Evolutionary conservation across 2,329 filamentous ascomycete genomes (phyloP).

Genomic region (Bertia moriformis): DNA sequence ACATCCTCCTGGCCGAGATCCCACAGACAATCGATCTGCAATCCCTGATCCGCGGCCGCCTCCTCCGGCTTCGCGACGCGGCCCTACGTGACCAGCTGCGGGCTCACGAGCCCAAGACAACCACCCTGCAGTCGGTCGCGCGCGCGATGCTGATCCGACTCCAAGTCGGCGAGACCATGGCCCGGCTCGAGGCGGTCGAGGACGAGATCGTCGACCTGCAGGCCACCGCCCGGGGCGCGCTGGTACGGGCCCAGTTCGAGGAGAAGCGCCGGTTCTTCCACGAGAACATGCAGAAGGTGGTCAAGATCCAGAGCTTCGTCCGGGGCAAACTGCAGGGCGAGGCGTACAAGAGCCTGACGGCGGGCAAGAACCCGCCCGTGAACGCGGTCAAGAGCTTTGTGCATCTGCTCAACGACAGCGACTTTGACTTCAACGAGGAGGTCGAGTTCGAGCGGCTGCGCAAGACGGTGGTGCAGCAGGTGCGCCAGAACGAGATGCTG

Average conservation of each 20-base stretch:
- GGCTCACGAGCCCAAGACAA: slow-evolving; percentile 50
- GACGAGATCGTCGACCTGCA: slow-evolving; percentile 64
- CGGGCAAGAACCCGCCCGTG: slow-evolving; percentile 89
- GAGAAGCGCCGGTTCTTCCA: slow-evolving; percentile 83
- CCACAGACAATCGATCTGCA: slow-evolving; percentile 48
- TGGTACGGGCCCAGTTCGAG: slow-evolving; percentile 61
- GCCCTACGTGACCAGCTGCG: slow-evolving; percentile 56
- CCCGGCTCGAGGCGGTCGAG: slow-evolving; percentile 70
- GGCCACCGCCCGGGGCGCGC: slow-evolving; percentile 54
- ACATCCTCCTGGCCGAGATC: slow-evolving; percentile 42
- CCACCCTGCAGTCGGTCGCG: slow-evolving; percentile 59
- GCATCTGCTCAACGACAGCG: slow-evolving; percentile 90
- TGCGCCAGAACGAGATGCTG: slow-evolving; percentile 88
- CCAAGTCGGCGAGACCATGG: slow-evolving; percentile 58
- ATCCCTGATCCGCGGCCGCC: slow-evolving; percentile 46
- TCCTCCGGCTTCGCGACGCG: slow-evolving; percentile 44
- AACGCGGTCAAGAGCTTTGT: slow-evolving; percentile 97
- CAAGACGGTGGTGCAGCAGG: slow-evolving; percentile 92
- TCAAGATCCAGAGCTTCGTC: slow-evolving; percentile 96
- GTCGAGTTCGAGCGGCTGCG: slow-evolving; percentile 89
- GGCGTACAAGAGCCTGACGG: slow-evolving; percentile 92
- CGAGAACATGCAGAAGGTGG: slow-evolving; percentile 96
- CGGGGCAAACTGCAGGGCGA: slow-evolving; percentile 90
- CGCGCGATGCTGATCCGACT: slow-evolving; percentile 68
- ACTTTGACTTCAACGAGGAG: slow-evolving; percentile 98